Conservation (phyloP, 768 basidiomycete genomes). For the Sarcomyxa edulis region DNA sequence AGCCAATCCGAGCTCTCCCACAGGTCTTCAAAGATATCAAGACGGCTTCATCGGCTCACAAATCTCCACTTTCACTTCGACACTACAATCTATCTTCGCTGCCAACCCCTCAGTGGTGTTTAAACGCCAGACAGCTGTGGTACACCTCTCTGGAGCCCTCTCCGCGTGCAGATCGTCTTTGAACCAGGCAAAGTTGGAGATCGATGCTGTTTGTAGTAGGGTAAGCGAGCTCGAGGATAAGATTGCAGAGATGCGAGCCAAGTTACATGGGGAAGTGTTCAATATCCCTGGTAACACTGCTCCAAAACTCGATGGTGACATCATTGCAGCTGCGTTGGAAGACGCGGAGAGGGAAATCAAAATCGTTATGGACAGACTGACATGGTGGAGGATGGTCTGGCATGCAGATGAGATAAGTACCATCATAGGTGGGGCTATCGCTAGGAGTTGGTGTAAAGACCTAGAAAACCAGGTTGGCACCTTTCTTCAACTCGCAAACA, state of each 20-base stretch:
- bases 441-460: conserved; percentile 36
- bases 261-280: conserved; percentile 32
- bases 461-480: conserved; percentile 47
- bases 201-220: conserved; percentile 28
- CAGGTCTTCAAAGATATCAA: conserved; percentile 60
- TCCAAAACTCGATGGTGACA: conserved; percentile 11
- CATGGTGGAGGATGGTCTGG: conserved; percentile 42
- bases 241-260: conserved; percentile 33
- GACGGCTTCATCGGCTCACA: conserved; percentile 54
- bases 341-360: conserved; percentile 32
- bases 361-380: conserved; percentile 33
- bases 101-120: conserved; percentile 2
- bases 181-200: conserved; percentile 20
- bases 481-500: too few species aligned
- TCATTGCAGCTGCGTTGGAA: conserved; percentile 30
- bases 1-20: conserved; percentile 36
- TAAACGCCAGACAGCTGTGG: conserved; percentile 24
- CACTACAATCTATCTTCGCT: conserved; percentile 24
- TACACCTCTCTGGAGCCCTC: conserved; percentile 35
- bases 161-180: conserved; percentile 28
- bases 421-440: conserved; percentile 30
- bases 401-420: conserved; percentile 40
- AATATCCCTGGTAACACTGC: conserved; percentile 12
- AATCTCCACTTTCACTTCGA: conserved; percentile 41
- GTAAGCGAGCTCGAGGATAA: conserved; percentile 29